These are phyloP conservation scores for Silene latifolia DNA, from an alignment of 148 eudicot species.

Conservation along the genomic window DNA sequence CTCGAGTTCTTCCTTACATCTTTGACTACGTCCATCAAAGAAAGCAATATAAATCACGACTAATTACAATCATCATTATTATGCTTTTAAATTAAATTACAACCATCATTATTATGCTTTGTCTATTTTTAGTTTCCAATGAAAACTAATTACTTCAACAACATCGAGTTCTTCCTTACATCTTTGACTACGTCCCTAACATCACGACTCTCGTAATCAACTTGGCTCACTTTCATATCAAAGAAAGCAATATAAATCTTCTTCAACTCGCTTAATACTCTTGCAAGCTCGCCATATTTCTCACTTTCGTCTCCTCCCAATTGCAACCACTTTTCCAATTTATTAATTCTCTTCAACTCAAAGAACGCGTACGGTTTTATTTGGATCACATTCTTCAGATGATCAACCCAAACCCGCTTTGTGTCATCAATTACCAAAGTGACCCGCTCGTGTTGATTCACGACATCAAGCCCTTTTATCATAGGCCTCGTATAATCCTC, in stretches of 20 bases:
- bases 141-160: neutral
- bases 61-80: too few relatives aligned
- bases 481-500: neutral
- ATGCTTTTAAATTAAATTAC: too few relatives aligned
- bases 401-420: neutral
- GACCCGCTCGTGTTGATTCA: neutral
- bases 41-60: too few relatives aligned
- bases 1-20: too few relatives aligned
- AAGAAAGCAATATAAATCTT: neutral
- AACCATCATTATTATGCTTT: too few relatives aligned
- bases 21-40: too few relatives aligned
- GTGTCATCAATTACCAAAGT: neutral
- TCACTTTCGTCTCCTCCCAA: neutral
- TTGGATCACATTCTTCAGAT: neutral
- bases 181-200: neutral
- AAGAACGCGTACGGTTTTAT: constrained; percentile 4
- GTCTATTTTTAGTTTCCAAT: too few relatives aligned
- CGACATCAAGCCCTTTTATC: neutral
- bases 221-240: neutral
- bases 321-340: neutral
- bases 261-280: neutral
- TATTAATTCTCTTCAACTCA: neutral
- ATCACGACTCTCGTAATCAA: constrained; percentile 3
- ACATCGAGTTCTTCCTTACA: neutral
- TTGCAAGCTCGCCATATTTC: constrained; percentile 1